These are phyloP conservation scores for Colletotrichum cordylinicola DNA, from an alignment of 2,329 filamentous ascomycete genomes.

Conservation along the genomic window DNA sequence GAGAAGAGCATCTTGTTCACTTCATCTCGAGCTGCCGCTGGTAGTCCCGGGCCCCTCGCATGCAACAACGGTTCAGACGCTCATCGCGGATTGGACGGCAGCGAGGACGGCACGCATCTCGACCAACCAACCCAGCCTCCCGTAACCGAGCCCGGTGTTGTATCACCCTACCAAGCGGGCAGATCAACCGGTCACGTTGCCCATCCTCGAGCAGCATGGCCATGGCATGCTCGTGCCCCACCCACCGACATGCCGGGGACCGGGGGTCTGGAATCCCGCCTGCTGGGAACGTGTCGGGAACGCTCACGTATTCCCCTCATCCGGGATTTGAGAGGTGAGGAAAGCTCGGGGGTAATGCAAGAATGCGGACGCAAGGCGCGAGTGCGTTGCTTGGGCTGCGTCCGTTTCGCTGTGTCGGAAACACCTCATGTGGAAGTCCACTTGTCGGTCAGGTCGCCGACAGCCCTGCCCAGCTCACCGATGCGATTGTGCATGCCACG, in stretches of 20 bases:
- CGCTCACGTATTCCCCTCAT: not conserved
- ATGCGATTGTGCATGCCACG: not conserved
- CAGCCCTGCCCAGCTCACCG: constrained; percentile 3
- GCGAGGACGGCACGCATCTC: not conserved
- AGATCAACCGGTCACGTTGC: constrained; percentile 14
- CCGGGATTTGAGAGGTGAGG: not conserved
- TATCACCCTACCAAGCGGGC: constrained; percentile 4
- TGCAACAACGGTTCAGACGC: not conserved
- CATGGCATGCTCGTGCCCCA: not conserved
- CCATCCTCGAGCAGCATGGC: not conserved
- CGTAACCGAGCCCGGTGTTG: constrained; percentile 5
- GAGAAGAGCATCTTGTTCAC: not conserved
- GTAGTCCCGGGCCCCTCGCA: not conserved
- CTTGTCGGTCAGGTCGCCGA: constrained; percentile 3
- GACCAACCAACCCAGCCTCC: not conserved
- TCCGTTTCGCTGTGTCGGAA: constrained; percentile 9
- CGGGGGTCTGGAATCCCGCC: constrained; percentile 1
- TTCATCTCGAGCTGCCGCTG: not conserved
- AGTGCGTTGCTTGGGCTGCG: not conserved
- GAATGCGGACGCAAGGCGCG: not conserved
- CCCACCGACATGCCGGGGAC: not conserved
- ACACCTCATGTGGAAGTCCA: not conserved
- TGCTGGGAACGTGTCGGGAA: not conserved
- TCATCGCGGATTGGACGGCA: not conserved
- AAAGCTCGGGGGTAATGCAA: not conserved